Percentiles rank a stretch among this genome's conserved stretches.
Evolutionary conservation across 208 protist species (phyloP).

Genomic region (Leishmania gerbilli): DNA sequence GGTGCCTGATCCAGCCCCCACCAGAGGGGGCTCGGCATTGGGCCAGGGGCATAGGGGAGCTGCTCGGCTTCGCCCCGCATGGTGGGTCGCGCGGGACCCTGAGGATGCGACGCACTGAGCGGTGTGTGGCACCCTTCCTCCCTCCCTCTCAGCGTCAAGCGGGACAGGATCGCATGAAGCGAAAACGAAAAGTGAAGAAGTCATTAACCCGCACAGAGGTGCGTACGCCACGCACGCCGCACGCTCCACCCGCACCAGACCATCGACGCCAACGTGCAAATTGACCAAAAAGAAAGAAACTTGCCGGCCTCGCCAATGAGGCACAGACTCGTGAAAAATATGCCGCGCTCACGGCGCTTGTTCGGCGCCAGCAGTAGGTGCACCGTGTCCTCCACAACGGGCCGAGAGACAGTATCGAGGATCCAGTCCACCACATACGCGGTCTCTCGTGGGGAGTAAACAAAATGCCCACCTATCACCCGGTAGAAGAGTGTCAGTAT

Average conservation of each 20-base stretch:
- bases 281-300: slow-evolving; percentile 28
- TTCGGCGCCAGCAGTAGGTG: slow-evolving; percentile 6
- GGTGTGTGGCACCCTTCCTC: background rate
- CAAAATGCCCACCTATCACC: slow-evolving; percentile 27
- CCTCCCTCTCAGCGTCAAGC: background rate
- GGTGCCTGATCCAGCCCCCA: background rate
- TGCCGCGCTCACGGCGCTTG: slow-evolving; percentile 22
- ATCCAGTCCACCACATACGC: slow-evolving; percentile 38
- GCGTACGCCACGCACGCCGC: background rate
- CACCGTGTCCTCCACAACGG: slow-evolving; percentile 11
- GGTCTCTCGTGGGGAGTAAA: slow-evolving; percentile 11
- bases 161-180: background rate
- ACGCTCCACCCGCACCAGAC: slow-evolving; percentile 19
- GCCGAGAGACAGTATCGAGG: slow-evolving; percentile 26
- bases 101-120: background rate
- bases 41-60: background rate
- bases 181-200: background rate
- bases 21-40: background rate
- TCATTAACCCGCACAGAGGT: background rate
- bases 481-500: slow-evolving; percentile 32
- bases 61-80: background rate
- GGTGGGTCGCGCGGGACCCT: background rate
- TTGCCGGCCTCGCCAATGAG: slow-evolving; percentile 36
- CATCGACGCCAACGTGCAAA: slow-evolving; percentile 21
- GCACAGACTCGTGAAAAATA: slow-evolving; percentile 21